Evolutionary conservation across 306 rosid species (phyloP), one percentile per base, ranked within the genome.

Genomic region (Quercus engelmannii): DNA sequence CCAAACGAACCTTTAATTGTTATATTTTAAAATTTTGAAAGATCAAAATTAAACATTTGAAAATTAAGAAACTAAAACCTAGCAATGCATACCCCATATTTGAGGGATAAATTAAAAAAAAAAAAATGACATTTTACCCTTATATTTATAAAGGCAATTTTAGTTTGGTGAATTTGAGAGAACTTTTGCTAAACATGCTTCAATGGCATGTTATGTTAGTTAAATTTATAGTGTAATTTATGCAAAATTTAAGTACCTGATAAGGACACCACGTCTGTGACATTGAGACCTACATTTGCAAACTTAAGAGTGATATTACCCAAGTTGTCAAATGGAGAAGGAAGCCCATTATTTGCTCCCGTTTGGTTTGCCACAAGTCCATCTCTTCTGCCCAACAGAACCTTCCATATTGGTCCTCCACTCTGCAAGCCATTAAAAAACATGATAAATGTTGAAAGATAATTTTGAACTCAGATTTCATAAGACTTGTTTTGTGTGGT

Each of bases 381-480:
- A 82, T 93, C 98, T 78, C 98, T 87, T 85, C 98, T 75, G 61
- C 98, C 98, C 28, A 90, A 68, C 19, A 69, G 43, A 76, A 93
- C 95, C 68, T 13, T 87, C 98, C 97, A 93, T 33, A 76, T 55
- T 5, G 87, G 93, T 65, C 98, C 98, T 76, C 97, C 97, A 74
- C 95, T 91, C 98, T 93, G 69, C 76, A 80, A 82, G 75, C 25
- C n/a, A 46, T 74, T 65, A 21, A 0, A 4, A 52, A 10, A 21
- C 8, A 81, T 52, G 35, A 41, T 41, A 55, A 23, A 74, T 17
- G 31, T 30, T 41, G 4, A 56, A 57, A 70, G 26, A 57, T 28
- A 71, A 63, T 4, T 20, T 64, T 3, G 7, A 25, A n/a, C 14
- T 9, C 4, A 49, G 54, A 12, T 49, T 49, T 49, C 54, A 49